These are phyloP conservation scores for Sorghum bicolor DNA, from an alignment of 176 grass and related monocot genomes.

Conservation along the genomic window Sorghum_bicolor_NCBIv3 NC_012870.2:38179001-38179500, in stretches of 20 bases:
- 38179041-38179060: neutral
- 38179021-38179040: slow-evolving; percentile 8
- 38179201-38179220: slow-evolving; percentile 17
- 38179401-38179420: neutral
- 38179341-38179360: too few relatives aligned
- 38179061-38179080: neutral
- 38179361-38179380: neutral
- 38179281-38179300: neutral
- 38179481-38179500: neutral
- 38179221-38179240: neutral
- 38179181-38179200: slow-evolving; percentile 83
- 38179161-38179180: slow-evolving; percentile 97
- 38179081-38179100: slow-evolving; percentile 2
- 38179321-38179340: neutral
- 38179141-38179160: slow-evolving; percentile 85
- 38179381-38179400: neutral
- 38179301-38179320: neutral
- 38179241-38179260: slow-evolving; percentile 7
- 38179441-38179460: neutral
- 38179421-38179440: neutral
- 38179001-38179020: slow-evolving; percentile 13
- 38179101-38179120: slow-evolving; percentile 89
- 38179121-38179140: slow-evolving; percentile 78
- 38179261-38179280: neutral
- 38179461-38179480: neutral